Percentiles rank a stretch among this genome's conserved stretches.
These are phyloP conservation scores for Apiotrichum laibachii DNA, from an alignment of 1,284 basidiomycete genomes.

Conservation along the genomic window DNA sequence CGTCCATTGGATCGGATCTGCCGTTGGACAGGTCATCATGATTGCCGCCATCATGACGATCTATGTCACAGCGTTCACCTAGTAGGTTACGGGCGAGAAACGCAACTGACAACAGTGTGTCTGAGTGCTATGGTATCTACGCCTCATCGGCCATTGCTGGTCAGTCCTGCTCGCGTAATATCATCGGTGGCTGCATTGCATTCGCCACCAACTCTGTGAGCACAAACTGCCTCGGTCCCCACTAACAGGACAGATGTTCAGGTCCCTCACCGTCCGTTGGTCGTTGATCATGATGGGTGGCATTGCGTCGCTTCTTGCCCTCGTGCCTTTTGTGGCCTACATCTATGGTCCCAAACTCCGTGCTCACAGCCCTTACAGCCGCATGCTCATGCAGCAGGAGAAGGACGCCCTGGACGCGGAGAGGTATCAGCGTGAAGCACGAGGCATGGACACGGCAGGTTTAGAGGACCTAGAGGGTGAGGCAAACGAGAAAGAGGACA, in stretches of 20 bases:
- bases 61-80: slow-evolving; percentile 38
- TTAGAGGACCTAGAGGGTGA: slow-evolving; percentile 14
- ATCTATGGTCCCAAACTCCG: slow-evolving; percentile 42
- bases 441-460: slow-evolving; percentile 9
- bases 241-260: slow-evolving; percentile 12
- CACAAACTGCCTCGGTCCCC: no score
- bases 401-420: slow-evolving; percentile 32
- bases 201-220: slow-evolving; percentile 16
- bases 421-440: slow-evolving; percentile 9
- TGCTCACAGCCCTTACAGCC: slow-evolving; percentile 34
- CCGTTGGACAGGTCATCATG: slow-evolving; percentile 55
- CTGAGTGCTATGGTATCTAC: slow-evolving; percentile 32
- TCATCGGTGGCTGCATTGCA: slow-evolving; percentile 23
- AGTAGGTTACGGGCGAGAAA: neutral
- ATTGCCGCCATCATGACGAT: slow-evolving; percentile 38
- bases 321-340: slow-evolving; percentile 44
- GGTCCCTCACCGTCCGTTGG: slow-evolving; percentile 18
- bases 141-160: slow-evolving; percentile 27
- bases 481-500: neutral
- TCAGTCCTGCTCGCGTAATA: slow-evolving; percentile 31
- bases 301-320: slow-evolving; percentile 23
- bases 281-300: slow-evolving; percentile 17
- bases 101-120: slow-evolving; percentile 11
- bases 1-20: slow-evolving; percentile 51
- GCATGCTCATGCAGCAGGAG: slow-evolving; percentile 43